A percentile compares a stretch with the other conserved stretches of the same genome.
Conservation (phyloP, 2,329 filamentous ascomycete species). For the Lasiodiplodia sp. region DNA sequence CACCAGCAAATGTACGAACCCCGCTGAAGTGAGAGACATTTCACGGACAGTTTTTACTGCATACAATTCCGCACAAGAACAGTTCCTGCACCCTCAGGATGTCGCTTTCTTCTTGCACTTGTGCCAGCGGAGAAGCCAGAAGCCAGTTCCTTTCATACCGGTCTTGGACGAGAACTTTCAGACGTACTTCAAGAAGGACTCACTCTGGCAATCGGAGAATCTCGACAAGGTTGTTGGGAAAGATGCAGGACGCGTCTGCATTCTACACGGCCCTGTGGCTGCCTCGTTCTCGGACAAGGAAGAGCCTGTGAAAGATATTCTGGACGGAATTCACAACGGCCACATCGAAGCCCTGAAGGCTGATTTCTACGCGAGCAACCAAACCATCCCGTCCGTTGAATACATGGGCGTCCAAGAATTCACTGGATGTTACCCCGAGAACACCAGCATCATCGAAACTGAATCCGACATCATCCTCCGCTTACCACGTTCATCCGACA, state of each 20-base stretch:
- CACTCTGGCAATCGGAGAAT: conserved; percentile 51
- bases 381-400: conserved; percentile 32
- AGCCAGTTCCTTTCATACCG: conserved; percentile 49
- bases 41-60: background rate
- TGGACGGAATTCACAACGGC: conserved; percentile 33
- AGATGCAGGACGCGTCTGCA: conserved; percentile 45
- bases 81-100: conserved; percentile 34
- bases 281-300: conserved; percentile 37
- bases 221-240: conserved; percentile 45
- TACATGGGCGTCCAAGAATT: conserved; percentile 32
- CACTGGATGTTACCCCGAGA: background rate
- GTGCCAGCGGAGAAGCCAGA: conserved; percentile 43
- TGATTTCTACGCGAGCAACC: conserved; percentile 26
- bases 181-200: conserved; percentile 52
- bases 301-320: conserved; percentile 34
- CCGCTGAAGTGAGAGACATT: background rate
- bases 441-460: conserved; percentile 3
- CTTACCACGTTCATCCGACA: background rate
- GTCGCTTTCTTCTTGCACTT: conserved; percentile 41
- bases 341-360: conserved; percentile 32
- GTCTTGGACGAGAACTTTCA: conserved; percentile 48
- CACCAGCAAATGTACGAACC: background rate
- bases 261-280: conserved; percentile 49
- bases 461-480: background rate
- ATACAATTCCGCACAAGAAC: background rate